These are phyloP conservation scores for Clitocybe nebularis DNA, from an alignment of 1,284 basidiomycete species.

Conservation along the genomic window DNA sequence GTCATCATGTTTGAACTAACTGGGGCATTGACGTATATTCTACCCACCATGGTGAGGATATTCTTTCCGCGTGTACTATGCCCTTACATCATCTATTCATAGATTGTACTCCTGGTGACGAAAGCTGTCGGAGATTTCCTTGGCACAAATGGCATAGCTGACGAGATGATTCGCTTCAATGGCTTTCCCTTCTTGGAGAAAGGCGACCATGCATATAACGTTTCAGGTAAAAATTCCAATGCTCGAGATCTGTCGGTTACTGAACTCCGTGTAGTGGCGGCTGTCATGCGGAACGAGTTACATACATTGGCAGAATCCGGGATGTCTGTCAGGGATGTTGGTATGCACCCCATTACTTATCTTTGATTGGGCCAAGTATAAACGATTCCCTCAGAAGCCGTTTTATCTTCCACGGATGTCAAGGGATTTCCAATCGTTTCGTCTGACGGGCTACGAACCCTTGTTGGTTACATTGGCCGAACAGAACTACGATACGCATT, in stretches of 20 bases:
- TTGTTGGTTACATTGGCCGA: conserved; percentile 88
- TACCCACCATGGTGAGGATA: conserved; percentile 89
- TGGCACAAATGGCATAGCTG: conserved; percentile 91
- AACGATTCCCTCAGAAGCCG: conserved; percentile 46
- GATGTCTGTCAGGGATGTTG: conserved; percentile 73
- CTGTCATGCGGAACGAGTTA: conserved; percentile 85
- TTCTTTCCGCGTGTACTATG: too few species aligned
- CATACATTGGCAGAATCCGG: conserved; percentile 73
- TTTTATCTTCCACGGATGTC: conserved; percentile 67
- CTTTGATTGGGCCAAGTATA: conserved; percentile 7
- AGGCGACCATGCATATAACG: conserved; percentile 88
- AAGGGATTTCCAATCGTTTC: conserved; percentile 92
- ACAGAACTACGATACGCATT: conserved; percentile 85
- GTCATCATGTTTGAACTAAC: conserved; percentile 99
- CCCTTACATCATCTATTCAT: too few species aligned
- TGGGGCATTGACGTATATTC: conserved; percentile 94
- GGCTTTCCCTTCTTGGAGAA: conserved; percentile 96
- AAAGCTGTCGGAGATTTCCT: conserved; percentile 97
- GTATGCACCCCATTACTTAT: conserved; percentile 23
- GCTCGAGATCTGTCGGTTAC: not conserved
- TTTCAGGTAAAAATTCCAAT: conserved; percentile 57
- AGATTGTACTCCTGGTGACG: conserved; percentile 95
- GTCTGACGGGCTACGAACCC: conserved; percentile 49
- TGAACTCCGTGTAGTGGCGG: conserved; percentile 56
- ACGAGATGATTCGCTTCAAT: conserved; percentile 96